These are phyloP conservation scores for Viola odorata DNA, from an alignment of 345 rosid genomes.

Conservation along the genomic window DNA sequence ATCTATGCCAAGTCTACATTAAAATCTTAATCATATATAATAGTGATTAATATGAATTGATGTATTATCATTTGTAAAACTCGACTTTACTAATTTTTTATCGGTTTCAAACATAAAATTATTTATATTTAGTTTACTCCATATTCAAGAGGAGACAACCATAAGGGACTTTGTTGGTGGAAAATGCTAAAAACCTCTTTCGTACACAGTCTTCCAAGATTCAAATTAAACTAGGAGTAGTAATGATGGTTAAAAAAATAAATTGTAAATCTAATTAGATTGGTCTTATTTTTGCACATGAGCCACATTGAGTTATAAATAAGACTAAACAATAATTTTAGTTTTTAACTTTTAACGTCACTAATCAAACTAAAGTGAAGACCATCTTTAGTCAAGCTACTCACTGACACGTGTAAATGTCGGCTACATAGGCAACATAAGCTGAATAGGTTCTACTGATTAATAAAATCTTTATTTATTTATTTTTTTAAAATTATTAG, in stretches of 20 bases:
- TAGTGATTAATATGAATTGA: background rate
- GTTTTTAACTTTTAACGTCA: too few relatives aligned
- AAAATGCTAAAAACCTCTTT: background rate
- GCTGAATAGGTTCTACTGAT: conserved; percentile 28
- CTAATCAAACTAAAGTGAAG: conserved; percentile 21
- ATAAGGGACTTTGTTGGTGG: background rate
- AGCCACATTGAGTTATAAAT: conserved; percentile 14
- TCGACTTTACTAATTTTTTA: background rate
- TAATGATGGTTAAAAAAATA: background rate
- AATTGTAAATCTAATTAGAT: background rate
- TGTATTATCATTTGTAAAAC: background rate
- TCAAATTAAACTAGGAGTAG: background rate
- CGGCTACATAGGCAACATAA: conserved; percentile 46
- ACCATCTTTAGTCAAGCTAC: conserved; percentile 14
- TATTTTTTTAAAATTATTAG: too few relatives aligned
- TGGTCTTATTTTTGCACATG: conserved; percentile 11
- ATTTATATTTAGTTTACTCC: too few relatives aligned
- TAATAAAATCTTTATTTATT: too few relatives aligned
- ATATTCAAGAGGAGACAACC: fast-evolving
- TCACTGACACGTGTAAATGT: conserved; percentile 57
- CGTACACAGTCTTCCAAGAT: background rate
- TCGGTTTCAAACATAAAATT: background rate
- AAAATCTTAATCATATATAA: background rate
- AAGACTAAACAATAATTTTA: background rate
- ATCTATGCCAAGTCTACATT: background rate